Conservation (phyloP, 352 stramenopile species). For the Pythium dissimile region DNA sequence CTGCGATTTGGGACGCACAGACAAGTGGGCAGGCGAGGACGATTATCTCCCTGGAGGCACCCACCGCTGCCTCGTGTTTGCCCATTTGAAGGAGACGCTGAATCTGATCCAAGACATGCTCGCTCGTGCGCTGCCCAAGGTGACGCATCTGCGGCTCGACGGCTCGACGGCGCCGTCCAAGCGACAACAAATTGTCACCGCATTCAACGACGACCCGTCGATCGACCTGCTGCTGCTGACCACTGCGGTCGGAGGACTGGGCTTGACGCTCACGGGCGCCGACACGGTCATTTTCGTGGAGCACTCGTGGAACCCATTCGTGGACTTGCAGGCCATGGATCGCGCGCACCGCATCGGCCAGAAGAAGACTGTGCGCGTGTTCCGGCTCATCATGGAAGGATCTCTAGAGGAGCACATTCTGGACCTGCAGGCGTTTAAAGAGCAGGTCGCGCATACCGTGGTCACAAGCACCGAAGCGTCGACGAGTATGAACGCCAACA, state of each 20-base stretch:
- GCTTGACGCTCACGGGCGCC: slow-evolving; percentile 95
- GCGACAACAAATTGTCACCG: slow-evolving; percentile 78
- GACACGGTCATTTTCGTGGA: slow-evolving; percentile 98
- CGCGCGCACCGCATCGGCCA: slow-evolving; percentile 79
- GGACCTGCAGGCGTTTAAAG: slow-evolving; percentile 77
- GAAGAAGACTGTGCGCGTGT: slow-evolving; percentile 64
- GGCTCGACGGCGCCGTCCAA: slow-evolving; percentile 74
- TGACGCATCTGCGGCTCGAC: slow-evolving; percentile 91
- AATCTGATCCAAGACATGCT: slow-evolving; percentile 92
- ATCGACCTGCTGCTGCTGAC: slow-evolving; percentile 96
- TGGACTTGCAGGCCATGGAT: slow-evolving; percentile 93
- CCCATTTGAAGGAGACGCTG: slow-evolving; percentile 91
- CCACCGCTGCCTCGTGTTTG: slow-evolving; percentile 96
- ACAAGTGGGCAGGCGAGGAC: slow-evolving; percentile 5
- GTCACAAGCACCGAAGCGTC: slow-evolving; percentile 47
- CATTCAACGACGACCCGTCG: slow-evolving; percentile 91
- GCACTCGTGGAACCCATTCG: slow-evolving; percentile 97
- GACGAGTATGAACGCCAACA: slow-evolving; percentile 63
- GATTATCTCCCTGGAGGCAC: slow-evolving; percentile 32
- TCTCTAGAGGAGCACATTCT: slow-evolving; percentile 81
- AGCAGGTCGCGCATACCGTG: slow-evolving; percentile 62
- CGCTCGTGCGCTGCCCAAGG: slow-evolving; percentile 46
- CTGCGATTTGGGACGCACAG: slow-evolving; percentile 39
- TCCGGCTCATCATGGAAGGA: slow-evolving; percentile 70
- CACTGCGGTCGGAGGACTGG: slow-evolving; percentile 93